These are phyloP conservation scores for Bipolaris oryzae DNA, from an alignment of 2,329 filamentous ascomycete genomes.

Conservation along the genomic window DNA sequence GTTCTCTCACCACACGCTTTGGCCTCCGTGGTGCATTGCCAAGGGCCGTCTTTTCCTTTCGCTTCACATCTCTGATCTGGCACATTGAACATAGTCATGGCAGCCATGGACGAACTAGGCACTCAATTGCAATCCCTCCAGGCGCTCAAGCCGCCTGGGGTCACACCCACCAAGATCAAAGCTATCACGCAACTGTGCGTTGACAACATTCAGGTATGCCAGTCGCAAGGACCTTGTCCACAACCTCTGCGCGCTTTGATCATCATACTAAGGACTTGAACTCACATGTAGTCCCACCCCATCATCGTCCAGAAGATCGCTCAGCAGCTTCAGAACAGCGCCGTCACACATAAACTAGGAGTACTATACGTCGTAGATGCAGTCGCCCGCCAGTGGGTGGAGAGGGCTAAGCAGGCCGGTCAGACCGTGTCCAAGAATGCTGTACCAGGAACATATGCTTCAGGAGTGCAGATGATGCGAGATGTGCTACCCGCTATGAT, in stretches of 20 bases:
- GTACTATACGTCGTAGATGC: slow-evolving; percentile 99
- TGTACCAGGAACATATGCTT: slow-evolving; percentile 89
- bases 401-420: slow-evolving; percentile 85
- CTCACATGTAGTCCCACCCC: slow-evolving; percentile 76
- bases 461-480: slow-evolving; percentile 94
- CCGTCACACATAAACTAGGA: slow-evolving; percentile 94
- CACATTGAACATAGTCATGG: slow-evolving; percentile 52
- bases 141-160: slow-evolving; percentile 87
- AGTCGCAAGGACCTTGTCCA: slow-evolving; percentile 17
- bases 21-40: slow-evolving; percentile 14
- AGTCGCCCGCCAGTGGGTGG: slow-evolving; percentile 98
- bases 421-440: slow-evolving; percentile 79
- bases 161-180: slow-evolving; percentile 89
- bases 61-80: slow-evolving; percentile 28
- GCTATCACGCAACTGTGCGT: slow-evolving; percentile 87
- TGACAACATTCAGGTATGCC: slow-evolving; percentile 52
- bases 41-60: slow-evolving; percentile 22
- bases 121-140: slow-evolving; percentile 90
- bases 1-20: slow-evolving; percentile 23
- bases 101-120: slow-evolving; percentile 89
- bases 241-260: slow-evolving; percentile 15
- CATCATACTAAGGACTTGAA: slow-evolving; percentile 33
- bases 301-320: slow-evolving; percentile 95
- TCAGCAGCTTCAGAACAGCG: slow-evolving; percentile 95
- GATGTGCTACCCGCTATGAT: slow-evolving; percentile 92